phyloP scores from a whole-genome alignment of 2,329 filamentous ascomycete genomes.

The Colletotrichum karsti region DNA sequence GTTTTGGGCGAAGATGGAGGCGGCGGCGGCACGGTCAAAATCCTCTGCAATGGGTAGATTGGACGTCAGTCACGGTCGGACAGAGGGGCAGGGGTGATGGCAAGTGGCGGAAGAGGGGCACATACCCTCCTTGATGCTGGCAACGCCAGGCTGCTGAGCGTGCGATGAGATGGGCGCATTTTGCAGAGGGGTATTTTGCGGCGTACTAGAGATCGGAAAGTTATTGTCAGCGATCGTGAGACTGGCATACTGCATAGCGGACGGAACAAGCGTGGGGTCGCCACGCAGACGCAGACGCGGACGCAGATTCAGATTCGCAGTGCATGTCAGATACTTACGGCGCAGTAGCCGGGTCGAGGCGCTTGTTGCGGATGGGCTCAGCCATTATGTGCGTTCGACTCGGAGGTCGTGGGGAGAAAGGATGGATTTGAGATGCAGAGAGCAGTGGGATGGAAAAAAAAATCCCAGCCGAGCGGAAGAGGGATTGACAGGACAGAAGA shows the following conservation, averaged over 20 bases:
- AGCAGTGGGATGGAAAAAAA: background rate
- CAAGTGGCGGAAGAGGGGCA: slow-evolving; percentile 32
- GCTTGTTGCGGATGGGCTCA: slow-evolving; percentile 72
- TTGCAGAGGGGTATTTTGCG: slow-evolving; percentile 96
- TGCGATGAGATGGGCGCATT: slow-evolving; percentile 98
- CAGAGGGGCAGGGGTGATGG: slow-evolving; percentile 8
- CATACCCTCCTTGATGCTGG: slow-evolving; percentile 97
- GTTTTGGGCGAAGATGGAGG: slow-evolving; percentile 94
- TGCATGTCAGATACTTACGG: slow-evolving; percentile 57
- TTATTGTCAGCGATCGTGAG: slow-evolving; percentile 28
- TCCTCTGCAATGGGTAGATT: slow-evolving; percentile 72
- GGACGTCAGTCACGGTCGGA: slow-evolving; percentile 33
- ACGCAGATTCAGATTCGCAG: too few species aligned
- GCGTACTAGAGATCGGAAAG: slow-evolving; percentile 72
- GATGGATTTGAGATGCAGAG: background rate
- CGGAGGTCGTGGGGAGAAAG: background rate
- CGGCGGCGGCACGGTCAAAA: slow-evolving; percentile 84
- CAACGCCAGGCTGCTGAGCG: slow-evolving; percentile 91
- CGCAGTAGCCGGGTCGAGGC: slow-evolving; percentile 63
- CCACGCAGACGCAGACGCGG: background rate
- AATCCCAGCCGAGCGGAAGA: background rate
- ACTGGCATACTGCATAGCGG: slow-evolving; percentile 21
- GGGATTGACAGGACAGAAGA: slow-evolving; percentile 13
- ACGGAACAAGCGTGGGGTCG: slow-evolving; percentile 28
- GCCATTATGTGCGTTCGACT: slow-evolving; percentile 55